Conservation (phyloP, 1,284 basidiomycete genomes). For the Trichosporon ovoides region DNA sequence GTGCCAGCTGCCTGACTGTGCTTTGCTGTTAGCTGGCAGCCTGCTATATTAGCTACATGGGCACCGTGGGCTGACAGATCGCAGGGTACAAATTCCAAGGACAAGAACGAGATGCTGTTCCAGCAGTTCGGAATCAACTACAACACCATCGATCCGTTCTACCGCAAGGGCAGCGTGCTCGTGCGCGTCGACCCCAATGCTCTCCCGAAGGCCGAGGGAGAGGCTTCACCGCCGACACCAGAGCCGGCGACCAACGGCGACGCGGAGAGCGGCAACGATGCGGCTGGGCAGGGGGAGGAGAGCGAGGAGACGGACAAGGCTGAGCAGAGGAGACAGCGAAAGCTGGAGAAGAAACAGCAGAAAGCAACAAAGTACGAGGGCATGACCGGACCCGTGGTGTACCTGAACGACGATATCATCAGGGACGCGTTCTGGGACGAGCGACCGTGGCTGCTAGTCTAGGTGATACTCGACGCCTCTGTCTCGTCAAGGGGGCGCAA, state of each 20-base stretch:
- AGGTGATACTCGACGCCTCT: background rate
- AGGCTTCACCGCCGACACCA: background rate
- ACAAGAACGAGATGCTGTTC: slow-evolving; percentile 89
- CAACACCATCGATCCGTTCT: slow-evolving; percentile 67
- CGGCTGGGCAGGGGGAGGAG: background rate
- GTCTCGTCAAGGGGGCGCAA: background rate
- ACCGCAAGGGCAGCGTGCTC: slow-evolving; percentile 78
- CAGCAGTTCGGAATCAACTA: slow-evolving; percentile 81
- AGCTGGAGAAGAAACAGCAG: slow-evolving; percentile 36
- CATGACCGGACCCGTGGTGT: slow-evolving; percentile 52
- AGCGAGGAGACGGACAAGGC: background rate
- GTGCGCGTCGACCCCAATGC: slow-evolving; percentile 53
- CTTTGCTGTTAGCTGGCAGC: background rate
- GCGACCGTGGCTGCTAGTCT: slow-evolving; percentile 47
- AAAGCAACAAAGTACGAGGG: slow-evolving; percentile 45
- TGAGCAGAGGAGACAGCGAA: slow-evolving; percentile 23
- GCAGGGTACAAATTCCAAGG: slow-evolving; percentile 77
- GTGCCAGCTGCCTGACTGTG: too few relatives aligned
- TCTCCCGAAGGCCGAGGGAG: background rate
- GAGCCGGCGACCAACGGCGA: background rate
- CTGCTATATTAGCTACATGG: background rate
- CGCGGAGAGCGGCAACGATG: background rate
- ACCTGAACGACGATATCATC: slow-evolving; percentile 76
- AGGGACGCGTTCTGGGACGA: slow-evolving; percentile 69
- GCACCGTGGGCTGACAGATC: slow-evolving; percentile 48